These are phyloP conservation scores for Setomelanomma holmii DNA, from an alignment of 2,329 filamentous ascomycete genomes.

Conservation along the genomic window DNA sequence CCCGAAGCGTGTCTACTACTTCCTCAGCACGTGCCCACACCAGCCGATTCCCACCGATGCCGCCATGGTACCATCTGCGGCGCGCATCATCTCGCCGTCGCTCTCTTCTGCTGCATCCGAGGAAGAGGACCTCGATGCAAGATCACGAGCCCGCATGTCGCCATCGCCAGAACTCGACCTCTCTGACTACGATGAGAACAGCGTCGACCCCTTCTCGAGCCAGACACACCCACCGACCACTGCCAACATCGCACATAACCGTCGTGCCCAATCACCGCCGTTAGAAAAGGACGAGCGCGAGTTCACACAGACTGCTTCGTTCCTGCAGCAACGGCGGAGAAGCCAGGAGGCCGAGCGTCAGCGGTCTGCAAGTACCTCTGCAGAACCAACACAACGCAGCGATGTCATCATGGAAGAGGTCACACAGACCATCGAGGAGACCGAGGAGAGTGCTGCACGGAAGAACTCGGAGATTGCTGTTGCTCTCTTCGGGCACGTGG, in stretches of 20 bases:
- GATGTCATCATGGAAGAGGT: conserved; percentile 49
- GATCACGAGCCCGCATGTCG: conserved; percentile 72
- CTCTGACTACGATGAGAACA: conserved; percentile 80
- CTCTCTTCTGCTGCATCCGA: conserved; percentile 82
- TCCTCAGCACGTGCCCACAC: conserved; percentile 85
- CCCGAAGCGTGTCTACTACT: conserved; percentile 95
- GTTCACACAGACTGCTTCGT: conserved; percentile 93
- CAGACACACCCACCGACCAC: conserved; percentile 51
- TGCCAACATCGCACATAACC: conserved; percentile 62
- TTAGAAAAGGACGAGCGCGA: conserved; percentile 95
- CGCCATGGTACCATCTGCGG: conserved; percentile 57
- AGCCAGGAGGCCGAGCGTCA: conserved; percentile 51
- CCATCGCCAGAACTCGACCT: conserved; percentile 94
- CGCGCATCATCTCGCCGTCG: conserved; percentile 80
- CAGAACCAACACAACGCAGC: conserved; percentile 38
- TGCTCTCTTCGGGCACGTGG: conserved; percentile 57
- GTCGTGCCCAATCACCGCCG: conserved; percentile 82
- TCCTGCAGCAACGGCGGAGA: conserved; percentile 68
- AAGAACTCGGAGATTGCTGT: conserved; percentile 59
- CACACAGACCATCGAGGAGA: conserved; percentile 50
- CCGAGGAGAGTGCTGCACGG: conserved; percentile 57
- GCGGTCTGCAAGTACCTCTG: conserved; percentile 49
- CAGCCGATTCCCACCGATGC: conserved; percentile 78
- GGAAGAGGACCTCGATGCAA: conserved; percentile 65
- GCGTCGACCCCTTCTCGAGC: conserved; percentile 66